A percentile compares a stretch with the other conserved stretches of the same genome.
phyloP scores from a whole-genome alignment of 2,329 filamentous ascomycete species.

The Cadophora sp. region DNA sequence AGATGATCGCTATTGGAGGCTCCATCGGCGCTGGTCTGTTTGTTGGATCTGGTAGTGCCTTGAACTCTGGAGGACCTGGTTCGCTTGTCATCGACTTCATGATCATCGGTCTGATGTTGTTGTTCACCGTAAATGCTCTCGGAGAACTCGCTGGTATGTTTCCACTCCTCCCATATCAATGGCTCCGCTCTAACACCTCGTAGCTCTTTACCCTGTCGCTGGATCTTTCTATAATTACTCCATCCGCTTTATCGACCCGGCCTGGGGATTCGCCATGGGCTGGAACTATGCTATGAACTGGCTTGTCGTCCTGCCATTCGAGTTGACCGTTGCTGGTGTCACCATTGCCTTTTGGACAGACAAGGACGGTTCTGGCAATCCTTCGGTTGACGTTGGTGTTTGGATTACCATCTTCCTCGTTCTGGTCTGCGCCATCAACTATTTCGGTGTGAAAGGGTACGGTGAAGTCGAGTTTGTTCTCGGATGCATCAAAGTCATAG shows the following conservation, averaged over 20 bases:
- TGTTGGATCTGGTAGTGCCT: constrained; percentile 53
- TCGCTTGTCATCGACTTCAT: constrained; percentile 78
- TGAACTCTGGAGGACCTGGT: constrained; percentile 65
- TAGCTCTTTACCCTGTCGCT: constrained; percentile 79
- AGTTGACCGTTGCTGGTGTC: constrained; percentile 85
- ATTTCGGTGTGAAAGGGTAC: constrained; percentile 88
- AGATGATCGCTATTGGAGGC: constrained; percentile 59
- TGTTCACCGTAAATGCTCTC: constrained; percentile 72
- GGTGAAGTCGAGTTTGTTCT: constrained; percentile 93
- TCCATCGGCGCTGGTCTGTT: constrained; percentile 58
- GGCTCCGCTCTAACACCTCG: background rate
- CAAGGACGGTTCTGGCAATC: constrained; percentile 46
- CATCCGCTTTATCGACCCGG: constrained; percentile 91
- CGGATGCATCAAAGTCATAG: constrained; percentile 82
- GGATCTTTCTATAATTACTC: constrained; percentile 93
- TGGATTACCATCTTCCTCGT: constrained; percentile 86
- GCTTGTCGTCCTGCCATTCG: constrained; percentile 82
- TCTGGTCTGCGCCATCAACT: constrained; percentile 80
- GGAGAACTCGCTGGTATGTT: constrained; percentile 88
- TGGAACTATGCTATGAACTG: constrained; percentile 93
- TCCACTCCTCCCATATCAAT: background rate
- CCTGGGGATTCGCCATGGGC: constrained; percentile 94
- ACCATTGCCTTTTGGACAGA: constrained; percentile 84
- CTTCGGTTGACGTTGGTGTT: constrained; percentile 62
- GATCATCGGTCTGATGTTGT: constrained; percentile 78